Conservation (phyloP, 257 asterid species). For the Thymus quinquecostatus region DNA sequence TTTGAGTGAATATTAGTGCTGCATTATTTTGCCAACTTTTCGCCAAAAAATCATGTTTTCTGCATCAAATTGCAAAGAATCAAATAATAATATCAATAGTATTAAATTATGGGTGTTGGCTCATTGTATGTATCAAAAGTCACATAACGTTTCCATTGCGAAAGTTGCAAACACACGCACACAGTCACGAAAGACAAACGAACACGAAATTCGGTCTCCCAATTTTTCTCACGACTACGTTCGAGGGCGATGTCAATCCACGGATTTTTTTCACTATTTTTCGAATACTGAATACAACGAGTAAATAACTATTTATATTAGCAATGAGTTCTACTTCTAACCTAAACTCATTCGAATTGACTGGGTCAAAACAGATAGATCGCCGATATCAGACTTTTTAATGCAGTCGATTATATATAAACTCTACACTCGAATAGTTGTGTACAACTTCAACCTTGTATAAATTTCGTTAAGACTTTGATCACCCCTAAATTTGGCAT, state of each 20-base stretch:
- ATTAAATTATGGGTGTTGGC: not conserved
- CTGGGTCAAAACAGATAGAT: no score
- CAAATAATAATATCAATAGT: not conserved
- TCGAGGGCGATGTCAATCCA: no score
- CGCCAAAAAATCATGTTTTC: not conserved
- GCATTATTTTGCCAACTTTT: constrained; percentile 26
- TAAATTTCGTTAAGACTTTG: not conserved
- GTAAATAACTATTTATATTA: no score
- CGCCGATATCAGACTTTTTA: no score
- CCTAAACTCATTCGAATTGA: no score
- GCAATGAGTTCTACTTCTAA: no score
- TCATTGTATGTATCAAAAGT: constrained; percentile 12
- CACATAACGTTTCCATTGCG: not conserved
- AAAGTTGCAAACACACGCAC: not conserved
- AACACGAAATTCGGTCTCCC: no score
- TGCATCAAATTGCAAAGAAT: constrained; percentile 7
- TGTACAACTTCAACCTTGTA: not conserved
- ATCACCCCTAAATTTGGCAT: constrained; percentile 23
- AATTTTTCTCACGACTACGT: no score
- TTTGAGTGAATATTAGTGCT: constrained; percentile 27
- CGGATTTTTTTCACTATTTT: no score
- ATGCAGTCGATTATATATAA: no score
- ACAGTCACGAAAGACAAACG: no score
- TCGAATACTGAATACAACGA: no score
- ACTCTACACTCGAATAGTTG: not conserved